Evolutionary conservation across 192 early-diverging fungal species (phyloP).

Genomic region (Jimgerdemannia flammicorona): DNA sequence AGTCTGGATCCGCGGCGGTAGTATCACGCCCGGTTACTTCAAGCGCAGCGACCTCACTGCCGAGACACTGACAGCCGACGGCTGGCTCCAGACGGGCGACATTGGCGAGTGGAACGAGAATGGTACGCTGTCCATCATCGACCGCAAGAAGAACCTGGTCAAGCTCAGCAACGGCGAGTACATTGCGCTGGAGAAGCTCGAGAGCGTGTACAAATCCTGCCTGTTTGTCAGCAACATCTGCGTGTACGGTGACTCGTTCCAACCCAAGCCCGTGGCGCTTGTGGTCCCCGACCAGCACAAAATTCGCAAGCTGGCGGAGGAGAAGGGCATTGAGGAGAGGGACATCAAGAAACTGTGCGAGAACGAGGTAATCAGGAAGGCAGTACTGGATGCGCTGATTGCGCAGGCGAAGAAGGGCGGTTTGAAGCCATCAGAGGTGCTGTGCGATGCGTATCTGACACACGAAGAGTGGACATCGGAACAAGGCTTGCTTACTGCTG

Average conservation of each 20-base stretch:
- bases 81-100: conserved; percentile 90
- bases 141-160: conserved; percentile 92
- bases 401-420: conserved; percentile 58
- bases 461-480: conserved; percentile 89
- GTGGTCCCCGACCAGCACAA: conserved; percentile 63
- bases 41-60: conserved; percentile 63
- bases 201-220: conserved; percentile 81
- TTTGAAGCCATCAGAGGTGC: conserved; percentile 71
- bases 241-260: conserved; percentile 70
- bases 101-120: conserved; percentile 80
- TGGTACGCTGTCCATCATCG: conserved; percentile 82
- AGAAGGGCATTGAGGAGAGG: conserved; percentile 30
- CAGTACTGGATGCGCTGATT: conserved; percentile 38
- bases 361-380: conserved; percentile 46
- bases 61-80: conserved; percentile 67
- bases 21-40: conserved; percentile 78
- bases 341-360: conserved; percentile 53
- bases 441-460: conserved; percentile 63
- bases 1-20: conserved; percentile 78
- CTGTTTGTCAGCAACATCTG: conserved; percentile 74
- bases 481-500: conserved; percentile 84
- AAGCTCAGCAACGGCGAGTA: conserved; percentile 90
- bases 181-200: conserved; percentile 93
- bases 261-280: conserved; percentile 71
- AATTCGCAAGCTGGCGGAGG: conserved; percentile 39